Evolutionary conservation across 106 monocot genomes (phyloP).

Genomic region (Dioscorea alata): DNA sequence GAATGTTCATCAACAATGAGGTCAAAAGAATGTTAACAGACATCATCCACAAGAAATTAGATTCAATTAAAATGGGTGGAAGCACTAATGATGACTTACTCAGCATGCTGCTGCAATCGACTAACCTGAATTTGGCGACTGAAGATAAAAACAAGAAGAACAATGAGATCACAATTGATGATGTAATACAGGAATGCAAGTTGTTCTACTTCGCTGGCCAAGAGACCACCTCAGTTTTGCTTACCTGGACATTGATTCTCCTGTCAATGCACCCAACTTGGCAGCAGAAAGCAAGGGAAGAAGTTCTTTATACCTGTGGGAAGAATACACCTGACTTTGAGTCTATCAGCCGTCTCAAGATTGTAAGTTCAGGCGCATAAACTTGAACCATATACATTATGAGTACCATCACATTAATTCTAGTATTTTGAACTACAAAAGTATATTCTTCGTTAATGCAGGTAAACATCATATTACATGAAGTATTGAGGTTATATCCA

Average conservation of each 20-base stretch:
- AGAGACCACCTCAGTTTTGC: conserved; percentile 32
- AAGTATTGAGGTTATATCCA: conserved; percentile 45
- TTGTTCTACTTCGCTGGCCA: conserved; percentile 55
- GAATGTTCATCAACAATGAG: conserved; percentile 22
- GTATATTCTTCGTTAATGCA: conserved; percentile 7
- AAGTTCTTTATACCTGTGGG: conserved; percentile 23
- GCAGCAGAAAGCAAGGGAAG: conserved; percentile 48
- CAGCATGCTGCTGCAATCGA: conserved; percentile 27
- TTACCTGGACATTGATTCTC: conserved; percentile 46
- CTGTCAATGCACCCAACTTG: conserved; percentile 38
- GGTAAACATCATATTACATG: conserved; percentile 50
- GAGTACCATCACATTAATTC: too few relatives aligned
- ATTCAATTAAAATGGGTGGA: conserved; percentile 20
- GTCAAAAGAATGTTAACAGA: conserved; percentile 27
- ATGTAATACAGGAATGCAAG: conserved; percentile 60
- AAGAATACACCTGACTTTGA: conserved; percentile 22
- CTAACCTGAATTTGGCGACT: neutral
- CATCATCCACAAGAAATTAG: conserved; percentile 34
- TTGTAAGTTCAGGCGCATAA: conserved; percentile 17
- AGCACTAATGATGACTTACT: conserved; percentile 29
- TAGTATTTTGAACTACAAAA: too few relatives aligned
- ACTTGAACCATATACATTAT: too few relatives aligned
- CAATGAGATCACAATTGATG: conserved; percentile 24
- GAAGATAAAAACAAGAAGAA: neutral
- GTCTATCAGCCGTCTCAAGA: conserved; percentile 30